A percentile compares a stretch with the other conserved stretches of the same genome.
These are phyloP conservation scores for Leccinum longicurvipes DNA, from an alignment of 768 basidiomycete species.

Conservation along the genomic window DNA sequence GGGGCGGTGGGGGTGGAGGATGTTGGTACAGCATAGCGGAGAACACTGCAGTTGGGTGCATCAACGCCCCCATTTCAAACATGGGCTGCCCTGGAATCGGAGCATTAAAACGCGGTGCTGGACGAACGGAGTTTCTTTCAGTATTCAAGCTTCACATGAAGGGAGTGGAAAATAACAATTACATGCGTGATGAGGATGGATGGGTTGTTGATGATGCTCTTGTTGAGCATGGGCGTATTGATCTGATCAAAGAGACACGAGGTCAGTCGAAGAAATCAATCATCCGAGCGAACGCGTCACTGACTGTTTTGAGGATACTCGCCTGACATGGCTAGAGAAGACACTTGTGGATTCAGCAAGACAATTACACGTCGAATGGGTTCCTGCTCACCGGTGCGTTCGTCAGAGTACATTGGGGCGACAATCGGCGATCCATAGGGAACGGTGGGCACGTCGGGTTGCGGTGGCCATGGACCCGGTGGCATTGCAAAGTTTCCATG, in stretches of 20 bases:
- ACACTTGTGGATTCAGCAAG: slow-evolving; percentile 17
- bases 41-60: slow-evolving; percentile 27
- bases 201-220: slow-evolving; percentile 31
- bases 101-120: slow-evolving; percentile 49
- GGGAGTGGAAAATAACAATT: slow-evolving; percentile 24
- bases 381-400: slow-evolving; percentile 48
- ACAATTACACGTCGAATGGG: slow-evolving; percentile 7
- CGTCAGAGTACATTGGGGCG: slow-evolving; percentile 52
- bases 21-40: slow-evolving; percentile 30
- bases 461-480: slow-evolving; percentile 32
- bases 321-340: slow-evolving; percentile 38
- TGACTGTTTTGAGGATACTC: slow-evolving; percentile 42
- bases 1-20: slow-evolving; percentile 26
- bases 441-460: slow-evolving; percentile 31
- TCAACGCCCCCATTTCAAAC: slow-evolving; percentile 34
- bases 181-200: slow-evolving; percentile 32
- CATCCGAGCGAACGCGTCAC: slow-evolving; percentile 26
- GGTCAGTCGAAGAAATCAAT: slow-evolving; percentile 17
- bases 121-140: slow-evolving; percentile 56
- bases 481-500: slow-evolving; percentile 29
- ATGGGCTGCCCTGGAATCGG: slow-evolving; percentile 30
- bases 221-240: slow-evolving; percentile 33
- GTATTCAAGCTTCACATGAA: slow-evolving; percentile 38
- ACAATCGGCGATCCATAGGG: slow-evolving; percentile 45
- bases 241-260: slow-evolving; percentile 20